Evolutionary conservation across 2,329 filamentous ascomycete genomes (phyloP).

Genomic region (Cladosporium colombiae): DNA sequence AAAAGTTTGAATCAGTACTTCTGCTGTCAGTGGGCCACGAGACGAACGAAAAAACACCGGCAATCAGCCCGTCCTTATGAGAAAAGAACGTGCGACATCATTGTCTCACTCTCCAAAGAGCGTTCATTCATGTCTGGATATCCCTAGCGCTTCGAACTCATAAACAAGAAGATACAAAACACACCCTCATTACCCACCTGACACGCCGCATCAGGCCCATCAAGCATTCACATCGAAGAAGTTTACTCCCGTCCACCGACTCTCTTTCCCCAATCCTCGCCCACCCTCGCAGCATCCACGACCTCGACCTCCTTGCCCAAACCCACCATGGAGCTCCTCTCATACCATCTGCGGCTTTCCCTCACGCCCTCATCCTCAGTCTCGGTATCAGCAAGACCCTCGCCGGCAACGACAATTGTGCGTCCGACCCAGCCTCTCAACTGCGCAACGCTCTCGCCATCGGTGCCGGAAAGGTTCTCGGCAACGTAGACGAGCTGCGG

Average conservation of each 20-base stretch:
- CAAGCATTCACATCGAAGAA: background rate
- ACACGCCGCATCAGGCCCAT: background rate
- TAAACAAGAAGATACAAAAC: background rate
- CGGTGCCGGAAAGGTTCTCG: slow-evolving; percentile 65
- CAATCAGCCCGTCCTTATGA: no score
- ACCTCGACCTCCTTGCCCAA: slow-evolving; percentile 85
- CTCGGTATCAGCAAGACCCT: slow-evolving; percentile 78
- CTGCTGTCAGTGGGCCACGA: no score
- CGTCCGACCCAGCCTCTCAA: slow-evolving; percentile 64
- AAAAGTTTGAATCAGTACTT: no score
- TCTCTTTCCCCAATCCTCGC: slow-evolving; percentile 83
- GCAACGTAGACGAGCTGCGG: slow-evolving; percentile 87
- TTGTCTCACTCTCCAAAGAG: background rate
- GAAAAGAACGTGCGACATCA: no score
- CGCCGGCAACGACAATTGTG: slow-evolving; percentile 63
- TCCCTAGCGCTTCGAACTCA: background rate
- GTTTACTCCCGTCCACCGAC: slow-evolving; percentile 61
- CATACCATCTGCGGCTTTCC: slow-evolving; percentile 69
- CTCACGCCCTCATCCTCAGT: slow-evolving; percentile 54
- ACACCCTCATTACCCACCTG: background rate
- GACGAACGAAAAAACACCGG: no score
- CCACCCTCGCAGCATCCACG: slow-evolving; percentile 77
- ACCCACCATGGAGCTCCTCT: slow-evolving; percentile 77
- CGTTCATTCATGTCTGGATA: background rate
- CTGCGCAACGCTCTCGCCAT: slow-evolving; percentile 72